Conservation (phyloP, 805 yeast species). For the Isabelozyma rhagii region DNA sequence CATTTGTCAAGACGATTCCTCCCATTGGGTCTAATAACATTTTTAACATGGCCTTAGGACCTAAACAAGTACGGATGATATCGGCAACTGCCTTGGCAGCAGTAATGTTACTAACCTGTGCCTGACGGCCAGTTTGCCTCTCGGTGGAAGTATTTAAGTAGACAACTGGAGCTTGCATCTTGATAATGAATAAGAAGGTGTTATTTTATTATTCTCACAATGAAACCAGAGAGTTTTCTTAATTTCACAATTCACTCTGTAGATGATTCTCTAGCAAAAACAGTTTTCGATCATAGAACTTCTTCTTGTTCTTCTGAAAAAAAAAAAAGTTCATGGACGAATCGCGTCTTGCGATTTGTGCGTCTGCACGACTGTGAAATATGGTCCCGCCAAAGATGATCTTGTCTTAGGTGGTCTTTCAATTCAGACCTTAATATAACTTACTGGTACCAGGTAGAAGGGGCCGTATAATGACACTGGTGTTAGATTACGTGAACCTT, state of each 20-base stretch:
- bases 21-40: constrained; percentile 97
- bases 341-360: not conserved
- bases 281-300: not conserved
- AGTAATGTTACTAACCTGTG: constrained; percentile 93
- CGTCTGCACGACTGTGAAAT: not conserved
- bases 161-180: constrained; percentile 48
- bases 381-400: not conserved
- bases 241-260: not conserved
- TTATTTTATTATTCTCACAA: not conserved
- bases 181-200: not conserved
- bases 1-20: constrained; percentile 94
- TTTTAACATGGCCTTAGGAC: constrained; percentile 98
- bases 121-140: constrained; percentile 95
- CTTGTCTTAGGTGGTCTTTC: too few species aligned
- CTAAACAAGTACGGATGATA: constrained; percentile 94
- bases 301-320: not conserved
- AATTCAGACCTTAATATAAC: too few species aligned
- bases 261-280: not conserved
- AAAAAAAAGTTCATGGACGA: not conserved
- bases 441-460: not conserved
- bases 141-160: constrained; percentile 75
- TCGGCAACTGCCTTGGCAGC: constrained; percentile 99
- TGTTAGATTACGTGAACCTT: constrained; percentile 30
- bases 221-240: not conserved
- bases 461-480: constrained; percentile 4